Conservation (phyloP, 129 eudicot species). For the Tagetes erecta region DNA sequence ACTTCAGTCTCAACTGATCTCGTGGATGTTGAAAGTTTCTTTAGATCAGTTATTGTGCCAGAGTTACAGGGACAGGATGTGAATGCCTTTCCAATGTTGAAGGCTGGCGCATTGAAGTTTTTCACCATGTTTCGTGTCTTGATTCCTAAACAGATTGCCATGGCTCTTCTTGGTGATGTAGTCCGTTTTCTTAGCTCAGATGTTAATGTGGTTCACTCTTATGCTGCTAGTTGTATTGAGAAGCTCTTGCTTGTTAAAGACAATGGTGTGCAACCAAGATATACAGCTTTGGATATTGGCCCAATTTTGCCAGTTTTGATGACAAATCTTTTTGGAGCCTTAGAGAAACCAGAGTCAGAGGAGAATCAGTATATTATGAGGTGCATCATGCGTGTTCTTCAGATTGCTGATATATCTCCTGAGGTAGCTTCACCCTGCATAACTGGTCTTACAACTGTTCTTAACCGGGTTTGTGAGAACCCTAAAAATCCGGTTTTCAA, state of each 20-base stretch:
- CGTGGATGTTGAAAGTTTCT: slow-evolving; percentile 78
- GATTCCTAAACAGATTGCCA: slow-evolving; percentile 64
- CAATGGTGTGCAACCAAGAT: slow-evolving; percentile 69
- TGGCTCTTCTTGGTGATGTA: slow-evolving; percentile 79
- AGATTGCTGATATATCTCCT: slow-evolving; percentile 71
- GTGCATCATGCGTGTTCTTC: slow-evolving; percentile 96
- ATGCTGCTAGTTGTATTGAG: slow-evolving; percentile 95
- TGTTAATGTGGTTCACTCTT: slow-evolving; percentile 92
- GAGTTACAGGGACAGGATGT: slow-evolving; percentile 82
- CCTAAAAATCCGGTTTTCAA: slow-evolving; percentile 84
- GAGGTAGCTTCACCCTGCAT: slow-evolving; percentile 85
- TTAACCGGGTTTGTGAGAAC: slow-evolving; percentile 80
- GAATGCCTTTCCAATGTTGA: slow-evolving; percentile 73
- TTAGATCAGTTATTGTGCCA: slow-evolving; percentile 74
- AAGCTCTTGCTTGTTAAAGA: slow-evolving; percentile 86
- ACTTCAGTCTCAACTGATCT: slow-evolving; percentile 72
- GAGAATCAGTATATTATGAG: slow-evolving; percentile 95
- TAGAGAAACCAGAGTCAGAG: slow-evolving; percentile 84
- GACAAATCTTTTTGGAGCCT: slow-evolving; percentile 84
- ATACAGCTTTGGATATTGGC: slow-evolving; percentile 61
- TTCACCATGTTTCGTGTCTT: slow-evolving; percentile 70
- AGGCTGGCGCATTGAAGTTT: slow-evolving; percentile 91
- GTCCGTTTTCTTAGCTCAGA: slow-evolving; percentile 70
- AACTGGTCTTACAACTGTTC: slow-evolving; percentile 61
- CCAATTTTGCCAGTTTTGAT: slow-evolving; percentile 72